Evolutionary conservation across 306 rosid species (phyloP), one percentile per base, ranked within the genome.

Genomic region (Cicer cuneatum): DNA sequence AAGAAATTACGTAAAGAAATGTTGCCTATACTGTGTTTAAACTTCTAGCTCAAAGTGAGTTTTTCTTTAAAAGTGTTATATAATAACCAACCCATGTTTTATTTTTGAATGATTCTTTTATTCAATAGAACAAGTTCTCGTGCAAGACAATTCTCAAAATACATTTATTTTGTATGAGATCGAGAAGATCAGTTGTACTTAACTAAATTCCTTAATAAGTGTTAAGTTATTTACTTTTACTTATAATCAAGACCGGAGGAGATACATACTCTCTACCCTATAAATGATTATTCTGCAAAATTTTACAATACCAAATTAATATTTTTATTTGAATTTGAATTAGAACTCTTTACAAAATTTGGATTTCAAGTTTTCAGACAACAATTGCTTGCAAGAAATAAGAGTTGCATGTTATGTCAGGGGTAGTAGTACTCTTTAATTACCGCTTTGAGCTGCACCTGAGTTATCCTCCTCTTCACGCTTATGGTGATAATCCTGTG

Each of bases 401-500:
- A 69, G 33, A 74, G 51, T 54, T 45, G 77, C 15, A 58, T 24
- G 70, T 18, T 13, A 76, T 76, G 65, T 60, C 71, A 79, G 33
- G 51, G 47, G 73, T 3, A 79, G 73, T 3, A 79, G 62, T 60
- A 58, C 42, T 70, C 60, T 65, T 65, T 46, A 39, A 79, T 81
- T 72, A 86, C 92, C 95, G 61, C 60, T 85, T 47, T 86, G 85
- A 76, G 75, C 62, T 46, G 87, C 64, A 71, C 79, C 61, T 46
- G 82, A 78, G 71, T 58, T 76, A 61, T 81, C 91, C 18, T 85
- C 96, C 83, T 91, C 95, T 38, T 80, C 85, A 40, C 69, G 80
- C 85, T 84, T 88, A 19, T 83, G 95, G 39, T 78, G 85, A 82
- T 85, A 86, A 71, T 89, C 96, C 81, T 86, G 93, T 47, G 86